Base-by-base conservation (phyloP, 108 stramenopile genomes). In the Cylindrotheca fusiformis region DNA sequence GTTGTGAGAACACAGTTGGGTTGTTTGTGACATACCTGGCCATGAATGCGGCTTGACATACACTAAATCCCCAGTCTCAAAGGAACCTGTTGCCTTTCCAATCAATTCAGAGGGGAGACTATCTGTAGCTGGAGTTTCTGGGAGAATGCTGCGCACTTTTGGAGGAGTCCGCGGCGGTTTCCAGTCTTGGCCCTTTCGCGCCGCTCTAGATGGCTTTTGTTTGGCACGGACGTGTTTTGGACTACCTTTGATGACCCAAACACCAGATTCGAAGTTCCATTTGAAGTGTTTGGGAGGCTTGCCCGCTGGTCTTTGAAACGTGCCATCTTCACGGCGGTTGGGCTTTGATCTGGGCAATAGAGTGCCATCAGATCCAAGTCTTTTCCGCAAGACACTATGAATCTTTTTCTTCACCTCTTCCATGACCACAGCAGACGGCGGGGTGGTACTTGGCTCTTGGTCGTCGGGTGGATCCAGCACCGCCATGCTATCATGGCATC, bases 1-100 rank as follows among this genome's bases (percentile, higher is more conserved):
- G 14, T 10, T 41, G 36, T 41, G 10, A 41, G 14, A 41, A 41
- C 36, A 41, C 10, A 41, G 6, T 41, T 41, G 10, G 36, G 6
- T 41, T 6, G 36, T 41, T 6, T 41, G 36, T 10, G 10, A 41
- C 60, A 48, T 50, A 28, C 55, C 60, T 26, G 69, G 54, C 69
- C 69, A 71, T 1, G 69, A 33, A 50, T 71, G 69, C n/a, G 19
- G 28, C 52, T 72, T 33, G 18, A 72, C 63, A 29, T 48, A 55
- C 0, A 72, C 71, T 1, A 72, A 41, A 47, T 65, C 71, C 0
- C 71, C 57, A 4, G 45, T 55, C 25, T 46, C n/a, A 24, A 65
- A 65, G 21, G 26, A 31, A 14, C 27, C 20, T 20, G 44, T 18
- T 4, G 17, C 50, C 5, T 51, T 32, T 12, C 45, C 50, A 20